Percentiles rank a stretch among this genome's conserved stretches.
phyloP scores from a whole-genome alignment of 192 early-diverging fungal species.

The Coemansia sp. region DNA sequence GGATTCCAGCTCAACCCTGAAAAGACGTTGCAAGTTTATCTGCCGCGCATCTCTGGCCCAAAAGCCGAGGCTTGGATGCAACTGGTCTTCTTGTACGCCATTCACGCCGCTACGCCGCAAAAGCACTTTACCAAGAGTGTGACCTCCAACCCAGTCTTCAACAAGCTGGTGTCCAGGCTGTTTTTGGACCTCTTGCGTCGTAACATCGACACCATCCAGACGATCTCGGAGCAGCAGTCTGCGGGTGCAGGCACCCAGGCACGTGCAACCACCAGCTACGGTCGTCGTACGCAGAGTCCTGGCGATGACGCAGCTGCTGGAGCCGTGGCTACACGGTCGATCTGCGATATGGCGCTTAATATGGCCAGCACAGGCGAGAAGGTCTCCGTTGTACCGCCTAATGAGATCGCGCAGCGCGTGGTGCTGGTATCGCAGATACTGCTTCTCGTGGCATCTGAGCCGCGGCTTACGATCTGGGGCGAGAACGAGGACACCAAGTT shows the following conservation, averaged over 20 bases:
- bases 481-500: constrained; percentile 62
- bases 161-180: constrained; percentile 45
- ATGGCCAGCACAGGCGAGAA: constrained; percentile 45
- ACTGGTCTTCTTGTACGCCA: constrained; percentile 75
- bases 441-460: constrained; percentile 72
- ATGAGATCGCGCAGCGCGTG: constrained; percentile 66
- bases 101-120: constrained; percentile 42
- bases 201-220: constrained; percentile 52
- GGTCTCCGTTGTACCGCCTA: constrained; percentile 46
- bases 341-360: constrained; percentile 54
- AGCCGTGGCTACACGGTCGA: constrained; percentile 18
- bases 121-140: constrained; percentile 29
- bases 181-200: constrained; percentile 46
- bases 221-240: constrained; percentile 51
- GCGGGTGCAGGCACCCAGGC: constrained; percentile 29
- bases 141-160: constrained; percentile 20
- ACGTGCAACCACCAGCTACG: constrained; percentile 36
- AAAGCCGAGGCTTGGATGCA: constrained; percentile 74
- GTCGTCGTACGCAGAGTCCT: constrained; percentile 28
- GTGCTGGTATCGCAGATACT: constrained; percentile 80
- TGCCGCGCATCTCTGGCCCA: constrained; percentile 69
- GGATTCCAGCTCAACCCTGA: constrained; percentile 77
- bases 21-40: constrained; percentile 66
- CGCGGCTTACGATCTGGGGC: constrained; percentile 72
- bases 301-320: constrained; percentile 8